Base-by-base conservation (phyloP, 2,329 filamentous ascomycete genomes). In the Didymella keratinophila region DNA sequence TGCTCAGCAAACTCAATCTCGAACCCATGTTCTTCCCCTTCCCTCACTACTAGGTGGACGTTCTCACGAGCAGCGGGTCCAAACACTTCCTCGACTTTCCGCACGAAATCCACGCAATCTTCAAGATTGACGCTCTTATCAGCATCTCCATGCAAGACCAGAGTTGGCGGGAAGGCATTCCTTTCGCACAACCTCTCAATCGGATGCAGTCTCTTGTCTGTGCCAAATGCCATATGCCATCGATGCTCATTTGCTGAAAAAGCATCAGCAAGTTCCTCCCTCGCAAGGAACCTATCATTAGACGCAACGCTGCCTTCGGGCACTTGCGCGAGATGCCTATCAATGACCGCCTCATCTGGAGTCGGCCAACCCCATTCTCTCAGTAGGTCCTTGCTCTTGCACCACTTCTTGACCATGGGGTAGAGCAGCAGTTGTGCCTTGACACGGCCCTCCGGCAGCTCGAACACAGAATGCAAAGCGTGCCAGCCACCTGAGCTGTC, bases 401-500 rank as follows among this genome's bases (percentile, higher is more conserved):
- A 57, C 54, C 54, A 57, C 28, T 57, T 57, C 21, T 57, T 47
- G 21, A 47, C 43, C 55, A 57, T 52, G 3, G 55, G 48, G 23
- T 57, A 57, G 14, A 52, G 21, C n/a, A 52, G 12, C 4, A 57
- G 14, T 5, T 48, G 11, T 4, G 55, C 55, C 18, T 57, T 57
- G 44, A 56, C 28, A 1, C 43, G 39, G 12, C 20, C 37, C 14
- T 57, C 34, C 0, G 53, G 53, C 27, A 52, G 23, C 6, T 56
- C 48, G 8, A 57, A 52, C 2, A 56, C 49, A 14, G 63, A 64
- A 45, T 71, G 63, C 3, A 70, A 27, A 2, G 67, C 68, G 4
- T 66, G 58, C 55, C 62, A 72, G 42, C 71, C 71, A 18, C 72
- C 72, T 7, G 71, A 69, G 20, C 56, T 64, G 43, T 74, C 71